phyloP scores from a whole-genome alignment of 1,139 yeast species.

The Yamadazyma sp. region DNA sequence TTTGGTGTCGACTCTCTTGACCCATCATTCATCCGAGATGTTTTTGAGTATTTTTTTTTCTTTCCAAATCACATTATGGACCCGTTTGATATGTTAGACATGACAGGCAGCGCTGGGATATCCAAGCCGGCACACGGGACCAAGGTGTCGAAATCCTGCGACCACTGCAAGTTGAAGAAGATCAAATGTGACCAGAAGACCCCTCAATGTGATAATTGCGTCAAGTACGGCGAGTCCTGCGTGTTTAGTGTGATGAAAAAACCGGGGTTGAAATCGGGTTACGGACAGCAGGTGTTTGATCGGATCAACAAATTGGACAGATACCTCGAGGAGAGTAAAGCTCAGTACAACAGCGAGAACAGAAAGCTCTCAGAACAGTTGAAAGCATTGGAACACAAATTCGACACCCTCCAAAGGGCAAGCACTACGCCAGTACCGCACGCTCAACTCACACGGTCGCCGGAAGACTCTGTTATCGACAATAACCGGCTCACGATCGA shows the following conservation, averaged over 20 bases:
- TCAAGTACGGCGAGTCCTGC: conserved; percentile 24
- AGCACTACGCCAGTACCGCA: not conserved
- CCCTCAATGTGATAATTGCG: conserved; percentile 34
- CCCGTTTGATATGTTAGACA: not conserved
- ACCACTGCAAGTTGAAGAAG: conserved; percentile 34
- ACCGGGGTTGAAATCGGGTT: conserved; percentile 31
- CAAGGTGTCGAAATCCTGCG: conserved; percentile 28
- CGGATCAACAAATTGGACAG: conserved; percentile 17
- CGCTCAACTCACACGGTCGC: not conserved
- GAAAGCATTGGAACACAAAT: conserved; percentile 12
- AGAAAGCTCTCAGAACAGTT: conserved; percentile 8
- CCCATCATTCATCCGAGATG: not conserved
- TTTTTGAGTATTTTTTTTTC: not conserved
- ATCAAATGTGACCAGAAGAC: conserved; percentile 34
- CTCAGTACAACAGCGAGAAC: conserved; percentile 9
- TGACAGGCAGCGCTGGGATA: not conserved
- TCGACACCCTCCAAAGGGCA: conserved; percentile 7
- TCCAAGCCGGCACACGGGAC: not conserved
- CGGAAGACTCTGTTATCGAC: not conserved
- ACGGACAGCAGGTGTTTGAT: conserved; percentile 26
- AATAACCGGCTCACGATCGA: not conserved
- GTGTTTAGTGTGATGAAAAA: conserved; percentile 29
- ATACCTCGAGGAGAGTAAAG: conserved; percentile 12
- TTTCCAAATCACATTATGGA: not conserved
- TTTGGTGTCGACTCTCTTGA: not conserved